Conservation (phyloP, 306 rosid genomes). For the Gastrolobium bilobum region DNA sequence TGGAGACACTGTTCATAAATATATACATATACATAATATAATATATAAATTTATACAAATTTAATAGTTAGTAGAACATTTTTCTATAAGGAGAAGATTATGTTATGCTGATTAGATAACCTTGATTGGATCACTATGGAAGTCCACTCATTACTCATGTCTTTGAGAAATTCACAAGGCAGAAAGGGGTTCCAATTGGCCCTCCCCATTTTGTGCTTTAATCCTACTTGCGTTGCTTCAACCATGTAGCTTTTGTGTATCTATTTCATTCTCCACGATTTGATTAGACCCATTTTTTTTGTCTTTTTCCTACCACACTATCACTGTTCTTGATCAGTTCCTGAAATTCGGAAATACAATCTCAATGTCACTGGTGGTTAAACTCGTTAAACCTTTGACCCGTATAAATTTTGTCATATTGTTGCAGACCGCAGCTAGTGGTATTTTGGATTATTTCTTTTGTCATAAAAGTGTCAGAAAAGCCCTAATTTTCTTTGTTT, state of each 20-base stretch:
- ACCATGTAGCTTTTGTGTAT: slow-evolving; percentile 32
- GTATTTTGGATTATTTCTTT: not conserved
- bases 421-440: slow-evolving; percentile 1
- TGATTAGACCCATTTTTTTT: slow-evolving; percentile 39
- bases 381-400: slow-evolving; percentile 47
- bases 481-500: slow-evolving; percentile 6
- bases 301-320: slow-evolving; percentile 31
- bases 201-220: slow-evolving; percentile 21
- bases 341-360: slow-evolving; percentile 30
- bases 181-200: slow-evolving; percentile 34
- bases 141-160: slow-evolving; percentile 58
- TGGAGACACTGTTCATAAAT: not conserved
- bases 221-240: slow-evolving; percentile 41
- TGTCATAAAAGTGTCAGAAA: slow-evolving; percentile 4
- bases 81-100: not conserved
- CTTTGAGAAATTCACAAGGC: slow-evolving; percentile 11
- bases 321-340: slow-evolving; percentile 27
- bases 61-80: not conserved
- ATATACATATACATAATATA: not conserved
- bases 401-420: slow-evolving; percentile 15
- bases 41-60: not conserved
- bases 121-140: slow-evolving; percentile 57
- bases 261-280: slow-evolving; percentile 26
- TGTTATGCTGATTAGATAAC: slow-evolving; percentile 55
- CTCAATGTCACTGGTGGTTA: slow-evolving; percentile 40